These are phyloP conservation scores for Omphalea diandra DNA, from an alignment of 441 rosid species.

Conservation along the genomic window DNA sequence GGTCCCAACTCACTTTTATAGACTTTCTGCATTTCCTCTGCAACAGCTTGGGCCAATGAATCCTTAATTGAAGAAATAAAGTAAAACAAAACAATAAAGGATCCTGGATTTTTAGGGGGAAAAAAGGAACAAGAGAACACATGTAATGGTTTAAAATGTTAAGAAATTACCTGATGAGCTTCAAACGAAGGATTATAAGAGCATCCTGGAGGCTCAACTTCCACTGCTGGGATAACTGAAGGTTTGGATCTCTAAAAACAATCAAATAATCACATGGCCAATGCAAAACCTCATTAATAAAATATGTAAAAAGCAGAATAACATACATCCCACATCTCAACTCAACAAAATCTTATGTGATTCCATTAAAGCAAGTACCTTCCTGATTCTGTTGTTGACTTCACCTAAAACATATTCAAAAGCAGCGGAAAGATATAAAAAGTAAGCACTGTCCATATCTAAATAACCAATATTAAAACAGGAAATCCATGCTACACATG, in stretches of 20 bases:
- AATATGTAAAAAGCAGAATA: neutral
- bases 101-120: too few relatives aligned
- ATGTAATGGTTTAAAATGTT: neutral
- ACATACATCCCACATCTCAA: neutral
- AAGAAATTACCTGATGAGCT: slow-evolving; percentile 64
- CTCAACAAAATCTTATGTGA: neutral
- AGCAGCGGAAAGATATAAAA: too few relatives aligned
- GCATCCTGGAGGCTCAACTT: slow-evolving; percentile 88
- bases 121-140: neutral
- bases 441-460: slow-evolving; percentile 6
- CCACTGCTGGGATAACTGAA: slow-evolving; percentile 81
- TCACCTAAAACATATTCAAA: slow-evolving; percentile 41
- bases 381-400: slow-evolving; percentile 34
- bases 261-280: neutral
- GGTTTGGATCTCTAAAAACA: slow-evolving; percentile 37
- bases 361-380: slow-evolving; percentile 35
- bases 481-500: too few relatives aligned
- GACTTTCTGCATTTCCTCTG: slow-evolving; percentile 84
- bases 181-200: slow-evolving; percentile 79
- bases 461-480: neutral
- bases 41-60: slow-evolving; percentile 82
- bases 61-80: slow-evolving; percentile 45
- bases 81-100: slow-evolving; percentile 7
- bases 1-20: slow-evolving; percentile 79
- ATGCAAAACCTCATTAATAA: neutral